Evolutionary conservation across 1,139 yeast species (phyloP), one percentile per base, ranked within the genome.

Genomic region (Yamadazyma siamensis): DNA sequence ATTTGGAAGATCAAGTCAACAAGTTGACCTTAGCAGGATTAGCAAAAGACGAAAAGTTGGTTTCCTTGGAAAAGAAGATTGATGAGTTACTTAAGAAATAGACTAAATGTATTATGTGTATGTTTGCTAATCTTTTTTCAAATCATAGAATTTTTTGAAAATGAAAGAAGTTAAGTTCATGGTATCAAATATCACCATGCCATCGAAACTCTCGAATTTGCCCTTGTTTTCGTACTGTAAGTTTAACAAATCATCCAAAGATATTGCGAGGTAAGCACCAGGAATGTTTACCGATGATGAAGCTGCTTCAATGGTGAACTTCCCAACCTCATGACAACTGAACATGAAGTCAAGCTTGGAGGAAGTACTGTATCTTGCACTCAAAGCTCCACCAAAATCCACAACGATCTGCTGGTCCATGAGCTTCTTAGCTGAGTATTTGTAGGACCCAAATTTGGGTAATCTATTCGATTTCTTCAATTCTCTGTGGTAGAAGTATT

Each of bases 371-470:
- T 54, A 55, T 25, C 63, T 56, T 25, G 62, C 64, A 34, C 61
- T 55, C 32, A 64, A 60, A 23, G 66, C 59, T 0, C 80, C 79
- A 10, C 68, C 72, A 30, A 83, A 66, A 33, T 77, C 80, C 5
- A 72, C 54, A 17, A 91, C 53, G 2, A 88, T 72, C 1, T 84
- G 82, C 44, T 76, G 81, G 36, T 88, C 96, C 52, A 74, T 66
- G 31, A 91, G 65, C 46, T 80, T 82, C 39, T 84, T 80, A 3
- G 87, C 81, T 0, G 87, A 72, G 59, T 86, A 85, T 56, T 83
- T 85, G 60, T 79, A 86, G 1, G 94, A 84, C 6, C 95, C 95
- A 54, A 81, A 86, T 48, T 75, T 76, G 2, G 94, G 89, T 27
- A 80, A 60, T 27, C 80, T 65, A 20, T 91, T 86, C 29, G 75